Percentiles rank a stretch among this genome's conserved stretches.
These are phyloP conservation scores for Suillus placidus DNA, from an alignment of 768 basidiomycete species.

Conservation along the genomic window DNA sequence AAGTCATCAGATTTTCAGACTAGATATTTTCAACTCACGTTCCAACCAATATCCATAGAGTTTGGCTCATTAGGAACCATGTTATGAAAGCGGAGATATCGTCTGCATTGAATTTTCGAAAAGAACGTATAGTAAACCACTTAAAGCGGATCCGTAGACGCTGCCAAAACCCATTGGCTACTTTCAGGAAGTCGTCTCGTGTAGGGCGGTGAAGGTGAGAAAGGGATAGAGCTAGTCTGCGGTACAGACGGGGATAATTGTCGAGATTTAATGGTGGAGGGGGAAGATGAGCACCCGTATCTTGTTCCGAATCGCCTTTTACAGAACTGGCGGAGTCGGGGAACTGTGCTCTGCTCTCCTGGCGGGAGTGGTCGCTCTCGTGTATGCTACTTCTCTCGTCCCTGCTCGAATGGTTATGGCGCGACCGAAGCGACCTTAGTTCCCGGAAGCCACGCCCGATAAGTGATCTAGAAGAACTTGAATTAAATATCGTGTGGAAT, in stretches of 20 bases:
- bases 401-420: constrained; percentile 19
- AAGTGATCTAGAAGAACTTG: background rate
- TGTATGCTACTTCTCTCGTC: background rate
- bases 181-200: constrained; percentile 84
- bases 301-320: background rate
- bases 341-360: constrained; percentile 9
- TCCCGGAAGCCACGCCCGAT: background rate
- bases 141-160: constrained; percentile 90
- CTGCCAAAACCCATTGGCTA: constrained; percentile 90
- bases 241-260: constrained; percentile 81
- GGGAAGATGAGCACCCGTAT: constrained; percentile 8
- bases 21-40: constrained; percentile 37
- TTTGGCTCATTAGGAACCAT: constrained; percentile 95
- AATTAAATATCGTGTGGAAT: background rate
- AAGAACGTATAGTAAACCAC: constrained; percentile 95
- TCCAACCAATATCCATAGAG: constrained; percentile 93
- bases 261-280: constrained; percentile 48
- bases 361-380: constrained; percentile 4
- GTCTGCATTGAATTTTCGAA: constrained; percentile 93
- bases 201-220: constrained; percentile 82
- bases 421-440: constrained; percentile 5
- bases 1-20: constrained; percentile 2
- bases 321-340: constrained; percentile 10
- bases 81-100: constrained; percentile 96
- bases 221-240: constrained; percentile 73